Conservation (phyloP, 2,329 filamentous ascomycete species). For the Diplodia scrobiculata region DNA sequence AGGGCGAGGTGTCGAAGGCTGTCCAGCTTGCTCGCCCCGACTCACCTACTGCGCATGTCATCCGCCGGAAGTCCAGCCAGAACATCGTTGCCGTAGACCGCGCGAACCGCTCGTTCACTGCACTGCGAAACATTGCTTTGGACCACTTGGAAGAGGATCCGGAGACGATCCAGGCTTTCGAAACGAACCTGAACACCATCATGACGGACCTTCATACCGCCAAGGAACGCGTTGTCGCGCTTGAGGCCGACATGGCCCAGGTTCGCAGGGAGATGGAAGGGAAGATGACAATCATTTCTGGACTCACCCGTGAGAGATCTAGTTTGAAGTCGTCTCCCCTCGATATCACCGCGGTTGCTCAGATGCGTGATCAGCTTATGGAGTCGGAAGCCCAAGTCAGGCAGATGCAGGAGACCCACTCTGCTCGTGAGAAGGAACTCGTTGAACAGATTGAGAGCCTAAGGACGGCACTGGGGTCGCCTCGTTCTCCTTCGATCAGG, state of each 20-base stretch:
- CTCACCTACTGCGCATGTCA: slow-evolving; percentile 70
- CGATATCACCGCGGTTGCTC: slow-evolving; percentile 87
- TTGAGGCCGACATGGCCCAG: slow-evolving; percentile 80
- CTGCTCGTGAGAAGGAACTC: slow-evolving; percentile 74
- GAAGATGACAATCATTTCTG: slow-evolving; percentile 94
- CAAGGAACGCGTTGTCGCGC: slow-evolving; percentile 84
- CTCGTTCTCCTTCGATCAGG: slow-evolving; percentile 29
- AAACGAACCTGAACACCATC: slow-evolving; percentile 84
- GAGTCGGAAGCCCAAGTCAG: slow-evolving; percentile 79
- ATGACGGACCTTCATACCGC: slow-evolving; percentile 88
- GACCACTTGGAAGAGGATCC: slow-evolving; percentile 82
- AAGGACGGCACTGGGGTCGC: slow-evolving; percentile 56
- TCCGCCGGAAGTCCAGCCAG: slow-evolving; percentile 90
- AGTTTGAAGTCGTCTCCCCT: slow-evolving; percentile 83
- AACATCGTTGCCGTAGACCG: slow-evolving; percentile 85
- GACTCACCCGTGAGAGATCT: slow-evolving; percentile 86
- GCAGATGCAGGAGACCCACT: slow-evolving; percentile 70
- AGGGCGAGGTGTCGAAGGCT: slow-evolving; percentile 80
- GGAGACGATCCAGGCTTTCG: slow-evolving; percentile 88
- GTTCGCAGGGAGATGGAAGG: slow-evolving; percentile 95
- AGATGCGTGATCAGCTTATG: slow-evolving; percentile 83
- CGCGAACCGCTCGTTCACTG: slow-evolving; percentile 86
- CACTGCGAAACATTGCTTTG: slow-evolving; percentile 80
- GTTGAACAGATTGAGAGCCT: slow-evolving; percentile 70
- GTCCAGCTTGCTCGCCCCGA: slow-evolving; percentile 63